A percentile compares a stretch with the other conserved stretches of the same genome.
phyloP scores from a whole-genome alignment of 192 early-diverging fungal species.

The Linnemannia schmuckeri region DNA sequence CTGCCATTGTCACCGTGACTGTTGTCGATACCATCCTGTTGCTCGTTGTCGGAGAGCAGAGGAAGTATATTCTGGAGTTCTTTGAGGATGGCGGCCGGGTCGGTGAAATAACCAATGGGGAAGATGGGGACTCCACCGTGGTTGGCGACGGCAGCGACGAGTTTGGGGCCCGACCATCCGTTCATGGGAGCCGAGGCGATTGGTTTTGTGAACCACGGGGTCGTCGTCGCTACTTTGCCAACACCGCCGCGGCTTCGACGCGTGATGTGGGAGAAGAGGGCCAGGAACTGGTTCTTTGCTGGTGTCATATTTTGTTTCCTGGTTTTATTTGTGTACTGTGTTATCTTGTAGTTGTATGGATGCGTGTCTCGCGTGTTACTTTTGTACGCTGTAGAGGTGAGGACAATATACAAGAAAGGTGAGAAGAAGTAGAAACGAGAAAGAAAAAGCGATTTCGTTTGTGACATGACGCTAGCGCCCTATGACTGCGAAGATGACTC shows the following conservation, averaged over 20 bases:
- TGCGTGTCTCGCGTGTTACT: not conserved
- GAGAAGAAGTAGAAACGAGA: too few species aligned
- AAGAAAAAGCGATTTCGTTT: too few species aligned
- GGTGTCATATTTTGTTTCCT: not conserved
- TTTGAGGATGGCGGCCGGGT: constrained; percentile 33
- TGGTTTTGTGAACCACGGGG: constrained; percentile 42
- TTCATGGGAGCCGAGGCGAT: constrained; percentile 63
- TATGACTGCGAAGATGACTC: too few species aligned
- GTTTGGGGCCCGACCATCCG: constrained; percentile 49
- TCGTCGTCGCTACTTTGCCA: not conserved
- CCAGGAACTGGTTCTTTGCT: not conserved
- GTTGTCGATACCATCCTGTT: not conserved
- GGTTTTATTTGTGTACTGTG: not conserved
- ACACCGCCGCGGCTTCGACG: not conserved
- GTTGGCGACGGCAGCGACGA: constrained; percentile 58
- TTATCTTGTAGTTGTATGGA: not conserved
- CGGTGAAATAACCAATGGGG: constrained; percentile 45
- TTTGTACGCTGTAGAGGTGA: too few species aligned
- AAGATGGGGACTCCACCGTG: constrained; percentile 55
- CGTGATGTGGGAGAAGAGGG: constrained; percentile 3
- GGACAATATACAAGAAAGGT: too few species aligned
- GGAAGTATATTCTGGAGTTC: constrained; percentile 22
- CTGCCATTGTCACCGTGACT: not conserved
- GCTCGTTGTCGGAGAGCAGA: constrained; percentile 4
- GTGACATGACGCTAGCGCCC: too few species aligned